These are phyloP conservation scores for Rhizophora mangle DNA, from an alignment of 345 rosid species.

Conservation along the genomic window DNA sequence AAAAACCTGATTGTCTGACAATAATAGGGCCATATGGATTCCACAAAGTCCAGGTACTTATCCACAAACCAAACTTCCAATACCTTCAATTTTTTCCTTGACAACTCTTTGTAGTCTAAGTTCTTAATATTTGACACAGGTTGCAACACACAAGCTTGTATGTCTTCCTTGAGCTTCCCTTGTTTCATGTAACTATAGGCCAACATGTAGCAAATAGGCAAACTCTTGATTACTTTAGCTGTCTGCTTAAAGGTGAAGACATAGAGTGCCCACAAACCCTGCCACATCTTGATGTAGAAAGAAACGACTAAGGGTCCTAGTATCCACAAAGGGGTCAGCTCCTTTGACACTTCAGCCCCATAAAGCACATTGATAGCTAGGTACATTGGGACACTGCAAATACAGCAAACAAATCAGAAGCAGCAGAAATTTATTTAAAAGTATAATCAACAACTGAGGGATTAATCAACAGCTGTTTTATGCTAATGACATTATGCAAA, in stretches of 20 bases:
- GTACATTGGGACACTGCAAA: slow-evolving; percentile 65
- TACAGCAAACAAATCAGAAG: slow-evolving; percentile 17
- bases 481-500: neutral
- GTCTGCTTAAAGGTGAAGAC: slow-evolving; percentile 72
- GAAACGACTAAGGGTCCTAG: slow-evolving; percentile 69
- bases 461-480: neutral
- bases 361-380: slow-evolving; percentile 54
- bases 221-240: slow-evolving; percentile 41
- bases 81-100: slow-evolving; percentile 48
- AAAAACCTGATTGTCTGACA: slow-evolving; percentile 92
- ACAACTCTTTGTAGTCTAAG: slow-evolving; percentile 57
- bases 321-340: slow-evolving; percentile 78
- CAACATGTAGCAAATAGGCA: slow-evolving; percentile 53
- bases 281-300: slow-evolving; percentile 65
- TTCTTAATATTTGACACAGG: slow-evolving; percentile 59
- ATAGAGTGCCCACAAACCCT: slow-evolving; percentile 60
- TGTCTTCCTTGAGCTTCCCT: slow-evolving; percentile 65
- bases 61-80: slow-evolving; percentile 62
- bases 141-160: slow-evolving; percentile 42
- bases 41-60: slow-evolving; percentile 70
- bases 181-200: slow-evolving; percentile 45
- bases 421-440: neutral
- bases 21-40: slow-evolving; percentile 90
- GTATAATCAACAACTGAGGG: neutral
- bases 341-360: slow-evolving; percentile 79